Base-by-base conservation (phyloP, 805 yeast species). In the Nakazawaea sp. region DNA sequence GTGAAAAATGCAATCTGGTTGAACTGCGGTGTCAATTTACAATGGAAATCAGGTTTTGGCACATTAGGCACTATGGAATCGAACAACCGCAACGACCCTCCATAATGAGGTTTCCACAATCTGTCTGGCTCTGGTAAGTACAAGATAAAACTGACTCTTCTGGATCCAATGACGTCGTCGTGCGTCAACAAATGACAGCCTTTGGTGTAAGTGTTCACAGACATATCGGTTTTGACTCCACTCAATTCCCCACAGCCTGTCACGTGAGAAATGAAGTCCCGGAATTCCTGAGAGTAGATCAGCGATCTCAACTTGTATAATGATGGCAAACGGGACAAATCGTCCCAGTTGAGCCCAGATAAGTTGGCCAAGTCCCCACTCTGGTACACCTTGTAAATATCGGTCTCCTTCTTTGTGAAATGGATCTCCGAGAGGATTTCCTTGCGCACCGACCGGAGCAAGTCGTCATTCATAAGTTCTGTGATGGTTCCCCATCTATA, bases 161-260 rank as follows among this genome's bases (percentile, higher is more conserved):
- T 69, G 1, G 96, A 80, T 1, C 97, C 98, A 54, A 92, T 92
- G 23, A 92, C 98, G 56, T 92, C 99, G 60, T 92, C 99, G 55
- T 92, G 99, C 4, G 95, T 87, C 44, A 92, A 66, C 40, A 92
- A 64, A 60, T 92, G 99, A 53, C 97, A 92, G 2, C 96, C 94
- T 50, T 86, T 84, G 33, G 82, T 81, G 56, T 92, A 92, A 3
- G 94, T 80, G 53, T 92, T 90, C 47, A 92, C 75, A 43, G 94
- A 81, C 79, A 92, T 81, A 55, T 92, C 99, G 26, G 94, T 88
- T 55, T 87, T 86, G 27, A 70, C 49, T n/a, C 96, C 97, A 46
- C 95, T 83, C 31, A 92, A 61, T 44, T 86, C 83, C 0, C 97
- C 98, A 46, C 94, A 77, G 4, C 84, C 84, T 0, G 97, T 83